These are phyloP conservation scores for Lentithecium fluviatile DNA, from an alignment of 495 filamentous ascomycete species.

Conservation along the genomic window DNA sequence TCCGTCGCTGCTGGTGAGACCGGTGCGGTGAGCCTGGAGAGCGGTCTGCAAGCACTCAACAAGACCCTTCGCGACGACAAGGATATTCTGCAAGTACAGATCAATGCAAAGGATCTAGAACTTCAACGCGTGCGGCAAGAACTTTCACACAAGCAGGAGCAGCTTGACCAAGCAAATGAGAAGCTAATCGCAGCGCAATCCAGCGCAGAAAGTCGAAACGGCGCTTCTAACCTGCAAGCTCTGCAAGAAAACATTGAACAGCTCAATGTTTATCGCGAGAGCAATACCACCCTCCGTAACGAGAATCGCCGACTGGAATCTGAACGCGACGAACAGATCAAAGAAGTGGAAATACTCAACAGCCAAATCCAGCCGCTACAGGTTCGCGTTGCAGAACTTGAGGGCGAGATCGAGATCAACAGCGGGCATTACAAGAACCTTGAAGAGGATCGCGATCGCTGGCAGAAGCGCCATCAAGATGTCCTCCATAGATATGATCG, in stretches of 20 bases:
- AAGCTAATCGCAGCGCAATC: constrained; percentile 82
- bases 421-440: constrained; percentile 83
- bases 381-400: constrained; percentile 71
- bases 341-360: constrained; percentile 70
- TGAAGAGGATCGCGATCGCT: constrained; percentile 82
- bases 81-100: constrained; percentile 94
- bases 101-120: constrained; percentile 82
- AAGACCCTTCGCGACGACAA: constrained; percentile 91
- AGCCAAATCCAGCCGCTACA: constrained; percentile 80
- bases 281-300: constrained; percentile 79
- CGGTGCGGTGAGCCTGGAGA: constrained; percentile 51
- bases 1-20: constrained; percentile 48
- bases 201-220: constrained; percentile 69
- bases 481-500: constrained; percentile 95
- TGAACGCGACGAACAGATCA: constrained; percentile 68
- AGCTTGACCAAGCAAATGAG: constrained; percentile 81
- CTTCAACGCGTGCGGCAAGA: constrained; percentile 84
- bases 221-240: constrained; percentile 73
- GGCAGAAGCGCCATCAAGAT: constrained; percentile 89
- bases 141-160: constrained; percentile 76
- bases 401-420: constrained; percentile 72
- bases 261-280: constrained; percentile 91
- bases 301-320: constrained; percentile 76
- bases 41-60: constrained; percentile 83
- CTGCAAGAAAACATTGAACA: constrained; percentile 92